Evolutionary conservation across 2,329 filamentous ascomycete genomes (phyloP).

Genomic region (Epichloe scottii): DNA sequence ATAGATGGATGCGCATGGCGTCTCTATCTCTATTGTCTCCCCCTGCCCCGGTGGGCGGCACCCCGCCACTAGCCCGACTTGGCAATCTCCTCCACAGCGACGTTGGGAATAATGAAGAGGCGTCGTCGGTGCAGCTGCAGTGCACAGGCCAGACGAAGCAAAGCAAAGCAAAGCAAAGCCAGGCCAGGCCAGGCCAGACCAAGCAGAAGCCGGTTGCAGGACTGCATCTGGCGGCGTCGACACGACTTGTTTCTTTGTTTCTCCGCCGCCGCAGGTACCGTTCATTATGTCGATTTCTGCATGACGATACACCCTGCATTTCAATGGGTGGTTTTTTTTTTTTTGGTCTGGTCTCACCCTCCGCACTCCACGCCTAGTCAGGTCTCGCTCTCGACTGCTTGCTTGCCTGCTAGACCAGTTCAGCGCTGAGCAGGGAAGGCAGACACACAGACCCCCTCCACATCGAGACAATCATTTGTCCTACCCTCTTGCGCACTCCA

Average conservation of each 20-base stretch:
- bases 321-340: background rate
- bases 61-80: conserved; percentile 7
- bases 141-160: conserved; percentile 4
- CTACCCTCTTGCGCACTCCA: conserved; percentile 15
- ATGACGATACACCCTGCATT: conserved; percentile 14
- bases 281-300: conserved; percentile 17
- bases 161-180: background rate
- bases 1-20: background rate
- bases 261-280: conserved; percentile 18
- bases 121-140: conserved; percentile 5
- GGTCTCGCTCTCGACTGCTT: conserved; percentile 4
- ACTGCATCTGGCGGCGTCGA: conserved; percentile 5
- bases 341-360: conserved; percentile 9
- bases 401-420: conserved; percentile 2
- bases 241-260: conserved; percentile 10
- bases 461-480: conserved; percentile 21
- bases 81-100: conserved; percentile 1
- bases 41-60: background rate
- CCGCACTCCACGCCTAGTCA: conserved; percentile 8
- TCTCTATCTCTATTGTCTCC: conserved; percentile 7
- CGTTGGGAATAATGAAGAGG: background rate
- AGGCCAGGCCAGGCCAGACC: background rate
- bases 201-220: no score
- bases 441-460: conserved; percentile 21
- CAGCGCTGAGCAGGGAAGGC: conserved; percentile 10